Evolutionary conservation across 1,139 yeast genomes (phyloP).

Genomic region (Casaregolazyma lundiana): DNA sequence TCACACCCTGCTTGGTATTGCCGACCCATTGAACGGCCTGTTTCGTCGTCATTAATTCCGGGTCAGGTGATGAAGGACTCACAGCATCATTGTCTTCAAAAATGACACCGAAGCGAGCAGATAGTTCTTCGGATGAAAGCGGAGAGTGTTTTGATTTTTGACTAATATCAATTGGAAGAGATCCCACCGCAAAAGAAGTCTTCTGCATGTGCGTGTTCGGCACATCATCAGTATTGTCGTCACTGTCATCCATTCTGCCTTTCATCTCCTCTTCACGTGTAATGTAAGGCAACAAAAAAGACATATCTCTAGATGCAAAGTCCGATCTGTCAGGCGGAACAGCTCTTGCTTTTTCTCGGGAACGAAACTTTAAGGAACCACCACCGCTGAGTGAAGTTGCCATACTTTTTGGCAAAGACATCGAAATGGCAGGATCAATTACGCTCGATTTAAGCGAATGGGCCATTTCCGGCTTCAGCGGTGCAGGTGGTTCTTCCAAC

Average conservation of each 20-base stretch:
- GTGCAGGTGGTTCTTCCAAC: neutral
- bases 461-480: conserved; percentile 3
- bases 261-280: neutral
- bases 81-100: neutral
- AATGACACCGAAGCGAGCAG: neutral
- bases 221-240: neutral
- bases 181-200: neutral
- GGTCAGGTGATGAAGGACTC: neutral
- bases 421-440: conserved; percentile 18
- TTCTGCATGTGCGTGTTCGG: neutral
- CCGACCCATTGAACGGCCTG: neutral
- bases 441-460: conserved; percentile 8
- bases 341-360: neutral
- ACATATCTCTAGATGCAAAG: neutral
- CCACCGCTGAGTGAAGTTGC: neutral
- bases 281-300: neutral
- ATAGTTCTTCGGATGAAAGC: neutral
- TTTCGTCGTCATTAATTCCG: neutral
- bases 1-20: neutral
- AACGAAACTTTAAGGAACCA: neutral
- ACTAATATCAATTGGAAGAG: neutral
- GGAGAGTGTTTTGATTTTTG: neutral
- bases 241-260: neutral
- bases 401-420: conserved; percentile 12
- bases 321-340: neutral